Conservation (phyloP, 2,329 filamentous ascomycete species). For the Alternaria ethzedia region DNA sequence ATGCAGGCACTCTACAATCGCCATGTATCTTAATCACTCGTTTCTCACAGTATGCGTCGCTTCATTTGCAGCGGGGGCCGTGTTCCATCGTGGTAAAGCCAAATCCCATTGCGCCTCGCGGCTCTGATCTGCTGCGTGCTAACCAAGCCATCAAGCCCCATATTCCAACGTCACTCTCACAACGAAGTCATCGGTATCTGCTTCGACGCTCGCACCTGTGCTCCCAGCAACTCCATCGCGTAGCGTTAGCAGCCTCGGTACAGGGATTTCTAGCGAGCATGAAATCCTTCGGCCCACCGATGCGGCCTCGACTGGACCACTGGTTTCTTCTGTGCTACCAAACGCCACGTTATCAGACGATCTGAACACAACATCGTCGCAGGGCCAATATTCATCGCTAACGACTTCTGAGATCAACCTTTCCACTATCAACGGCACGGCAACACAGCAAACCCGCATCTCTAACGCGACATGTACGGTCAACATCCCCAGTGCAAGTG, state of each 20-base stretch:
- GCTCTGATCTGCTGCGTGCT: conserved; percentile 34
- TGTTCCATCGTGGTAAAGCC: conserved; percentile 35
- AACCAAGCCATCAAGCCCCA: conserved; percentile 36
- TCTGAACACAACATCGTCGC: conserved; percentile 1
- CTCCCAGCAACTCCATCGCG: background rate
- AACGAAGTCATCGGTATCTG: conserved; percentile 14
- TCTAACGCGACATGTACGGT: conserved; percentile 38
- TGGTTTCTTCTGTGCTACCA: background rate
- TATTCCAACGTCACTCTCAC: conserved; percentile 36
- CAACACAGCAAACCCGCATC: conserved; percentile 7
- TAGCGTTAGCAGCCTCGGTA: background rate
- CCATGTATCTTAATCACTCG: conserved; percentile 21
- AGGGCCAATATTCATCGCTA: background rate
- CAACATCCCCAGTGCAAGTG: conserved; percentile 40
- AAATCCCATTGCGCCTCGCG: conserved; percentile 14
- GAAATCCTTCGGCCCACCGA: conserved; percentile 17
- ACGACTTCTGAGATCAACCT: background rate
- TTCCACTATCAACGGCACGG: background rate
- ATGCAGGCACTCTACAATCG: conserved; percentile 22
- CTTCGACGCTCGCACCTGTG: conserved; percentile 4
- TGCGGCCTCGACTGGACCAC: conserved; percentile 1
- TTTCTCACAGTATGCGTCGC: conserved; percentile 24
- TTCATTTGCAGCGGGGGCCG: conserved; percentile 22
- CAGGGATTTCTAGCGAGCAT: conserved; percentile 11
- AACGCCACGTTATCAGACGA: conserved; percentile 1